These are phyloP conservation scores for Friedmanniomyces simplex DNA, from an alignment of 495 filamentous ascomycete genomes.

Conservation along the genomic window DNA sequence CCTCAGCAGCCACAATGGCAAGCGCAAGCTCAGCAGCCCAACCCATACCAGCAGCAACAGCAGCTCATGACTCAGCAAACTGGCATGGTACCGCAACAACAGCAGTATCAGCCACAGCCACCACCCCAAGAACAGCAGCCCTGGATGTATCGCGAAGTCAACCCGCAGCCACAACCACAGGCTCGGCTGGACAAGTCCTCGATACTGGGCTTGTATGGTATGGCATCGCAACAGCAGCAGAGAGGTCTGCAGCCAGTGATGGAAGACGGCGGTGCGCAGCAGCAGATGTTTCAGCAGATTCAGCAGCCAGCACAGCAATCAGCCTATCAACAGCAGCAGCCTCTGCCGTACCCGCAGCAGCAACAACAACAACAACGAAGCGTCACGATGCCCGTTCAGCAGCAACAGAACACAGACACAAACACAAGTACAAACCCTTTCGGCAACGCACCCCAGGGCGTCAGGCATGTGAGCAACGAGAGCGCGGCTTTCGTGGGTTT, in stretches of 20 bases:
- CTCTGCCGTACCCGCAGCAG: slow-evolving; percentile 22
- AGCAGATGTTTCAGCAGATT: slow-evolving; percentile 15
- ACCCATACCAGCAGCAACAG: slow-evolving; percentile 9
- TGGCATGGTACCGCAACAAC: slow-evolving; percentile 19
- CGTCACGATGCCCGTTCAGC: too few species aligned
- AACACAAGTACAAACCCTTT: slow-evolving; percentile 23
- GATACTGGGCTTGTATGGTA: slow-evolving; percentile 80
- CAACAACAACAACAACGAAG: too few species aligned
- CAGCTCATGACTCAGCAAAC: slow-evolving; percentile 9
- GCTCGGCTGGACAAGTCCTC: slow-evolving; percentile 61
- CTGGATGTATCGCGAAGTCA: slow-evolving; percentile 4
- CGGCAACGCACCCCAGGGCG: slow-evolving; percentile 16
- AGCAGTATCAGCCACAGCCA: slow-evolving; percentile 18
- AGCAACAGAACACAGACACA: too few species aligned
- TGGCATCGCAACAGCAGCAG: slow-evolving; percentile 55
- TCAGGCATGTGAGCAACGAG: slow-evolving; percentile 67
- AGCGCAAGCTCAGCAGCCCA: slow-evolving; percentile 11
- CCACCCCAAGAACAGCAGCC: slow-evolving; percentile 10
- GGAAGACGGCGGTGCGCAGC: slow-evolving; percentile 16
- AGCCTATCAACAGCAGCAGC: slow-evolving; percentile 14
- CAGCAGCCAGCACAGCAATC: slow-evolving; percentile 19
- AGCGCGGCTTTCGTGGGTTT: slow-evolving; percentile 68
- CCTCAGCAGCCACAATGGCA: too few species aligned
- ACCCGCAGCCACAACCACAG: slow-evolving; percentile 36
- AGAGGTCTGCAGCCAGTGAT: slow-evolving; percentile 24